A percentile compares a stretch with the other conserved stretches of the same genome.
phyloP scores from a whole-genome alignment of 805 yeast genomes.

The Saccharomycopsis vini region DNA sequence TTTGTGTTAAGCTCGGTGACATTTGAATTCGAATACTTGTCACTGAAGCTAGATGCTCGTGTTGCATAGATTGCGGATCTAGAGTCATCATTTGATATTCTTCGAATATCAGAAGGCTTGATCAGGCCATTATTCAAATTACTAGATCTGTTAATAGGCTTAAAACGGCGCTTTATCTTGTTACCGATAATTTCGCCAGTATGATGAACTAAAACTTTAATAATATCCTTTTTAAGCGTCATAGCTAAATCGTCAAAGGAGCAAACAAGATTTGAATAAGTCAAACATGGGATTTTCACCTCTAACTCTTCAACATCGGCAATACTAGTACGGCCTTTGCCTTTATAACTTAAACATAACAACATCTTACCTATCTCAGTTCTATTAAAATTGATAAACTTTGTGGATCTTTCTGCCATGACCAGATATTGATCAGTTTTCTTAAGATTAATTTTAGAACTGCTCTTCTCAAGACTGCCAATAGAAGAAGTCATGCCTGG shows the following conservation, averaged over 20 bases:
- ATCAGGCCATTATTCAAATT: no score
- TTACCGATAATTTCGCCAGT: constrained; percentile 55
- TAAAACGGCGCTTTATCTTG: constrained; percentile 47
- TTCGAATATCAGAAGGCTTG: no score
- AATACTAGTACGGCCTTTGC: constrained; percentile 44
- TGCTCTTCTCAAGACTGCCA: no score
- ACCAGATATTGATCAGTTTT: constrained; percentile 22
- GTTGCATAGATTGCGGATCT: no score
- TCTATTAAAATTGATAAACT: constrained; percentile 52
- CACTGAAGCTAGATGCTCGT: no score
- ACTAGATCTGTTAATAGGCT: no score
- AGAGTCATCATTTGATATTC: no score
- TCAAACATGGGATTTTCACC: constrained; percentile 42
- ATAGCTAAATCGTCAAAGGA: constrained; percentile 46
- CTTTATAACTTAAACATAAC: constrained; percentile 61
- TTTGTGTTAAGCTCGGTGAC: no score
- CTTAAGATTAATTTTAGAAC: no score
- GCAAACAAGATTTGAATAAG: constrained; percentile 44
- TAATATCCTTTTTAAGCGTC: constrained; percentile 46
- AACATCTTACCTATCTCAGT: constrained; percentile 39
- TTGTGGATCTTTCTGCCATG: constrained; percentile 67
- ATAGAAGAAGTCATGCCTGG: no score
- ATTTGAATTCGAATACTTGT: no score
- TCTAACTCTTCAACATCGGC: constrained; percentile 50
- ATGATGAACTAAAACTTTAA: constrained; percentile 46